Percentiles rank a stretch among this genome's conserved stretches.
These are phyloP conservation scores for Papilionanthe hybrid DNA, from an alignment of 116 monocot genomes.

Conservation along the genomic window DNA sequence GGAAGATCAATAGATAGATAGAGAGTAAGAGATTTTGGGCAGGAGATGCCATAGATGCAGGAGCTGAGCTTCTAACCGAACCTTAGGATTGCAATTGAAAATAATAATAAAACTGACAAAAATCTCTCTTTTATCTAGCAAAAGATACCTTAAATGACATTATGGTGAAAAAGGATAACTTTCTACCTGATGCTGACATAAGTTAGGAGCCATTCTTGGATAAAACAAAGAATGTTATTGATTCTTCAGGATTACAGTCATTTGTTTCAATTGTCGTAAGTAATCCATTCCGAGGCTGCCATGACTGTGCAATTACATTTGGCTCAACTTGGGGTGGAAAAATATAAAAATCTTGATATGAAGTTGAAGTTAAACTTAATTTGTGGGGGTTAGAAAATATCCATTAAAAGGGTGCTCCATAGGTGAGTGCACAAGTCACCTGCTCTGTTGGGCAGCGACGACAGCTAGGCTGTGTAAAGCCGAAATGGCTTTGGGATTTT, in stretches of 20 bases:
- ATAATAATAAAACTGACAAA: not conserved
- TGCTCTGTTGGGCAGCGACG: no score
- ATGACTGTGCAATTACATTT: constrained; percentile 42
- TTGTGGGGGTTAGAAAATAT: no score
- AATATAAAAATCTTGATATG: no score
- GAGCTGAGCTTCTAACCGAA: no score
- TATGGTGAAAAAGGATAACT: constrained; percentile 90
- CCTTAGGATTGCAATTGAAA: not conserved
- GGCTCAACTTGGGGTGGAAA: no score
- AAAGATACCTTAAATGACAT: constrained; percentile 82
- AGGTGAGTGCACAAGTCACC: no score
- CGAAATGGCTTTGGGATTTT: not conserved
- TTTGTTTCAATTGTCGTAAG: constrained; percentile 73
- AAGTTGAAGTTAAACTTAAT: no score
- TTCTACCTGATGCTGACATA: constrained; percentile 92
- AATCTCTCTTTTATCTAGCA: not conserved
- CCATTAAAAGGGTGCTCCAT: no score
- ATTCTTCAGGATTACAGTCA: constrained; percentile 65
- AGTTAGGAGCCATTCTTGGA: constrained; percentile 93
- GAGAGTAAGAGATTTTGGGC: no score
- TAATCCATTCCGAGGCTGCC: constrained; percentile 79
- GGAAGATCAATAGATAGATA: not conserved
- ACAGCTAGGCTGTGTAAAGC: not conserved
- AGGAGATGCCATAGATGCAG: no score
- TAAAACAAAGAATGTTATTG: constrained; percentile 69